phyloP scores from a whole-genome alignment of 441 rosid genomes.

The Brassica balearica region DNA sequence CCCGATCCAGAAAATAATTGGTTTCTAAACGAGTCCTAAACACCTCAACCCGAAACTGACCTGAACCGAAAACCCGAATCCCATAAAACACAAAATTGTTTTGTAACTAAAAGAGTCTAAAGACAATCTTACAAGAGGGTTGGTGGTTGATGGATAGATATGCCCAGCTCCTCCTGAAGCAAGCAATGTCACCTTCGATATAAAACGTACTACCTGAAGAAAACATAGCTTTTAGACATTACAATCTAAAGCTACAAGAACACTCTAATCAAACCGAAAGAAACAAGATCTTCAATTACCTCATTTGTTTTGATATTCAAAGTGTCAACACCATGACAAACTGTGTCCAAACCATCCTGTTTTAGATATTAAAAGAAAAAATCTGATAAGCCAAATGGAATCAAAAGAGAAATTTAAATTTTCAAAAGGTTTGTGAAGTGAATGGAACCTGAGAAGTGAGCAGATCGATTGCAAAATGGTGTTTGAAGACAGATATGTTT shows the following conservation, averaged over 20 bases:
- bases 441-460: conserved; percentile 81
- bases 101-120: conserved; percentile 15
- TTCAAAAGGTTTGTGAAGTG: background rate
- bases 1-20: too few relatives aligned
- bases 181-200: conserved; percentile 91
- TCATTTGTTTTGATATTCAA: conserved; percentile 78
- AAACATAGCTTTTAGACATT: conserved; percentile 11
- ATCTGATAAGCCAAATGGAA: background rate
- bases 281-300: conserved; percentile 52
- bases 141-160: conserved; percentile 91
- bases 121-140: conserved; percentile 71
- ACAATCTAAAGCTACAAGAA: conserved; percentile 20
- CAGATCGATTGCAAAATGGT: conserved; percentile 91
- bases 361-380: conserved; percentile 32
- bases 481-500: conserved; percentile 77
- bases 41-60: too few relatives aligned
- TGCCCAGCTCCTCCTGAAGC: conserved; percentile 99
- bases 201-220: conserved; percentile 80
- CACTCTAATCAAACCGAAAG: conserved; percentile 16
- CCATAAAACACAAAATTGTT: background rate
- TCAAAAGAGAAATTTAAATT: background rate
- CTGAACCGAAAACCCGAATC: too few relatives aligned
- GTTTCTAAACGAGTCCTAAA: too few relatives aligned
- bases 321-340: conserved; percentile 93
- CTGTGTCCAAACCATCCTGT: conserved; percentile 76